Base-by-base conservation (phyloP, 306 rosid species). In the Cicer chorassanicum region DNA sequence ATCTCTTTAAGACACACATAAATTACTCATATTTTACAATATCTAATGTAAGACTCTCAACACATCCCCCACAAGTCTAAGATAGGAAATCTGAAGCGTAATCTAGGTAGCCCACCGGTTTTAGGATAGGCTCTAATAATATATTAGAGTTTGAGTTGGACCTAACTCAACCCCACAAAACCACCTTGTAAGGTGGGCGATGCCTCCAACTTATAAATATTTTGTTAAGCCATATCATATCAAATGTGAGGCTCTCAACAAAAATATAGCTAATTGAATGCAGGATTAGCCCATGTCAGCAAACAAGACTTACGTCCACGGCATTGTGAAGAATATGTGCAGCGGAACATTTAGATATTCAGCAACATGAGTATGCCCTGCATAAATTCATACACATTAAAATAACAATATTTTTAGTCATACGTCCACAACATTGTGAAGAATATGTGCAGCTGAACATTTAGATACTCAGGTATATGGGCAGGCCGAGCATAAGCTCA, bases 341-440 rank as follows among this genome's bases (percentile, higher is more conserved):
- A 91, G 84, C 0, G 97, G 96, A 53, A 91, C 81, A 36, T 76
- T 64, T 60, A 94, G 86, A 36, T 77, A 81, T 92, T 94, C 97
- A 4, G 96, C 98, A 76, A 94, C 91, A 85, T 91, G 91, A 75
- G 85, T 82, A 76, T 94, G 97, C 65, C 97, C 98, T 94, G 93
- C 81, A 84, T 21, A 87, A 86, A 65, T 48, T 65, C 44, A 54
- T 40, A 56, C 69, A 84, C 56, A 43, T 88, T 75, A 76, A 81
- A 15, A 75, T 34, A 48, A 68, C 62, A 57, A 57, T 60, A 29
- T 12, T 59, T 29, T 59, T 60, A 60, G 65, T 59, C 10, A 5
- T 90, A 88, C 98, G 98, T 90, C 98, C 97, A 93, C 59, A 97
- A 97, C 96, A 93, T 87, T 2, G 98, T 93, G 64, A 93, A 90